phyloP scores from a whole-genome alignment of 2,329 filamentous ascomycete genomes.

The Cladosporium phlei region DNA sequence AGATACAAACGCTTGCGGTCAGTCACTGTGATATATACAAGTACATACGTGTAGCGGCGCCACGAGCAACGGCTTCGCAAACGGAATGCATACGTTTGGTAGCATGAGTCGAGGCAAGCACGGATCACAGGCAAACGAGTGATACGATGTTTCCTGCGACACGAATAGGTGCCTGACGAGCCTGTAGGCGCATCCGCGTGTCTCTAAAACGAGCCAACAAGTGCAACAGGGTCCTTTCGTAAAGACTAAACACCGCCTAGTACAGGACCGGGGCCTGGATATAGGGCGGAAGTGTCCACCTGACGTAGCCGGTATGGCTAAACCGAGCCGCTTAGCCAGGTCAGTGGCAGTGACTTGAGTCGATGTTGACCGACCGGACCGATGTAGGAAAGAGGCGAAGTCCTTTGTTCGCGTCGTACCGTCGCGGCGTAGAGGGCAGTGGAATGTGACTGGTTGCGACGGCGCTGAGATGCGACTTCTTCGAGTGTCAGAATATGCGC shows the following conservation, averaged over 20 bases:
- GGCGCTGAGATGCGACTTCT: neutral
- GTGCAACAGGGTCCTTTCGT: constrained; percentile 4
- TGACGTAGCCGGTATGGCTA: neutral
- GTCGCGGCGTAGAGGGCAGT: constrained; percentile 4
- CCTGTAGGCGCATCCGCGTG: constrained; percentile 1
- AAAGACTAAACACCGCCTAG: neutral
- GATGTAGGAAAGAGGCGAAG: constrained; percentile 3
- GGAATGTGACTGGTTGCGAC: constrained; percentile 7
- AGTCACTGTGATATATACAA: too few species aligned
- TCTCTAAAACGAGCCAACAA: neutral
- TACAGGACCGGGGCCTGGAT: constrained; percentile 5
- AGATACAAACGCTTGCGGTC: neutral
- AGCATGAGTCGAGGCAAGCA: constrained; percentile 8
- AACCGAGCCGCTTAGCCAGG: neutral
- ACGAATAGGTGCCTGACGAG: constrained; percentile 3
- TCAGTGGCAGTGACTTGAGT: neutral
- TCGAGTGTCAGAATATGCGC: constrained; percentile 8
- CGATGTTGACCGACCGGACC: neutral
- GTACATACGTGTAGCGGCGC: constrained; percentile 6
- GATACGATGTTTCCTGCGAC: neutral
- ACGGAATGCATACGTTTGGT: constrained; percentile 10
- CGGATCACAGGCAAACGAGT: constrained; percentile 10
- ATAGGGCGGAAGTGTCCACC: constrained; percentile 2
- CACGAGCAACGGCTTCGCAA: constrained; percentile 4
- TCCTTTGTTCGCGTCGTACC: constrained; percentile 11